phyloP scores from a whole-genome alignment of 768 basidiomycete species.

The Amanita rimosa region DNA sequence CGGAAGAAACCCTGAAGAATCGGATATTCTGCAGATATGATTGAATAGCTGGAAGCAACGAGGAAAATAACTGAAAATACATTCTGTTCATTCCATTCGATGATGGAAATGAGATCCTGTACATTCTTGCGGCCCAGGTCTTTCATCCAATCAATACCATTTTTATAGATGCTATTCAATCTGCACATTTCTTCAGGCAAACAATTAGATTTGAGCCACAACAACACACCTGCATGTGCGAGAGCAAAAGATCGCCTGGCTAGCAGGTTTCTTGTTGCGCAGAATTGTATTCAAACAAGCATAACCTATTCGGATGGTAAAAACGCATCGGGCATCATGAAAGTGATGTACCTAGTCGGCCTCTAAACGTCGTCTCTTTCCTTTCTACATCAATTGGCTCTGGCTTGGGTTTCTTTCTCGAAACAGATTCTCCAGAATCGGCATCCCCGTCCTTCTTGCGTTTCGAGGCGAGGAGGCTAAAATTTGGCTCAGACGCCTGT shows the following conservation, averaged over 20 bases:
- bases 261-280: conserved; percentile 55
- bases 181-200: conserved; percentile 26
- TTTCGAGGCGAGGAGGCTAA: background rate
- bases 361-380: conserved; percentile 60
- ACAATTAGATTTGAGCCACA: background rate
- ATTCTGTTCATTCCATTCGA: conserved; percentile 89
- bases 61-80: conserved; percentile 17
- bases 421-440: background rate
- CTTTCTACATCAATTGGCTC: conserved; percentile 49
- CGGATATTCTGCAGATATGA: conserved; percentile 44
- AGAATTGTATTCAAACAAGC: conserved; percentile 84
- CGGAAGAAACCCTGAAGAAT: conserved; percentile 85
- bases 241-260: conserved; percentile 63
- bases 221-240: conserved; percentile 45
- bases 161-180: conserved; percentile 67
- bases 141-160: conserved; percentile 75
- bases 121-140: conserved; percentile 70
- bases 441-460: background rate
- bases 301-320: conserved; percentile 34
- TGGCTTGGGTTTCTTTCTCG: conserved; percentile 15
- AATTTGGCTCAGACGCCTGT: background rate
- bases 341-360: conserved; percentile 35
- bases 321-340: background rate
- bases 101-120: conserved; percentile 58
- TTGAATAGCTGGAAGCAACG: background rate